Evolutionary conservation across 2,329 filamentous ascomycete species (phyloP).

Genomic region (Penicillium olsonii): DNA sequence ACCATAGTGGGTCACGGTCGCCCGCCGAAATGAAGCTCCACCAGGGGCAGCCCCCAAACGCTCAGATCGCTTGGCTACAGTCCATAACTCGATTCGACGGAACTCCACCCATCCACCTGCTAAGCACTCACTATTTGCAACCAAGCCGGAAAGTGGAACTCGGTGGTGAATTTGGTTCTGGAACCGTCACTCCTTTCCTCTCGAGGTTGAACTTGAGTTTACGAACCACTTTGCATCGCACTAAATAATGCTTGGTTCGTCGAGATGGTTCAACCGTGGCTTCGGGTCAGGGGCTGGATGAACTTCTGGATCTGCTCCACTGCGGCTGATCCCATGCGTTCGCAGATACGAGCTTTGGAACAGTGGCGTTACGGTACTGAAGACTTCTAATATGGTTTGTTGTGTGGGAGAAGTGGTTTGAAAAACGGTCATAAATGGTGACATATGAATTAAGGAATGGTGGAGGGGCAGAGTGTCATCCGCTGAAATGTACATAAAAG

Average conservation of each 20-base stretch:
- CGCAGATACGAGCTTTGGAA: neutral
- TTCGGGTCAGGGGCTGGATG: neutral
- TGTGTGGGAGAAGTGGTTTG: neutral
- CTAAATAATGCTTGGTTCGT: neutral
- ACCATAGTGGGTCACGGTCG: constrained; percentile 1
- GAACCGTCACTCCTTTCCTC: neutral
- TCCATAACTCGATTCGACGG: neutral
- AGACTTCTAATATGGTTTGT: neutral
- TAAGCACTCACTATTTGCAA: neutral
- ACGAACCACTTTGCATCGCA: neutral
- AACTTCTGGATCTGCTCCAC: neutral
- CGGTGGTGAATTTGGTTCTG: neutral
- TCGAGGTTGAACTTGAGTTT: neutral
- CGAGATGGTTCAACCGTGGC: neutral
- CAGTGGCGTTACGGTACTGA: neutral
- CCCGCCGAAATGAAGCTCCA: constrained; percentile 9
- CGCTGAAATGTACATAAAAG: neutral
- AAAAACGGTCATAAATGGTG: neutral
- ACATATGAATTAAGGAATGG: neutral
- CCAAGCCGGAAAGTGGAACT: neutral
- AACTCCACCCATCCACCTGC: neutral
- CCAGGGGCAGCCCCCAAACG: neutral
- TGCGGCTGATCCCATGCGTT: neutral
- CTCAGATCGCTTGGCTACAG: neutral
- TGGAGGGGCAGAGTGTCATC: neutral